phyloP scores from a whole-genome alignment of 2,329 filamentous ascomycete genomes.

The Trichoderma simmonsii region DNA sequence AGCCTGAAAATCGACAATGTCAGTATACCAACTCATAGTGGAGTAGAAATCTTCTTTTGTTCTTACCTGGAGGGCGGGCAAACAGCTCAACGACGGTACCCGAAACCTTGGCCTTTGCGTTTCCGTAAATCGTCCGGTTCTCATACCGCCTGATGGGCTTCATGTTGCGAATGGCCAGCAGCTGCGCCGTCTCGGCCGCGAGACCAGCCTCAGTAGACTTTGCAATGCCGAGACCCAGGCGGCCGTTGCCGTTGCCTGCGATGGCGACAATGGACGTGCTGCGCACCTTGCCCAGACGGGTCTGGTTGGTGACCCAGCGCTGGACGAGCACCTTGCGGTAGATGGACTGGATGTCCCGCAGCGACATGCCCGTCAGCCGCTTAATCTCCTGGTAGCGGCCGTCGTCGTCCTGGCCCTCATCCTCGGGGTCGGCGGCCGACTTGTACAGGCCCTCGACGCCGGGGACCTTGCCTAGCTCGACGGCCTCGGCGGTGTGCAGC shows the following conservation, averaged over 20 bases:
- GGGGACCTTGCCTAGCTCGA: constrained; percentile 50
- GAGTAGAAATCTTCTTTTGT: constrained; percentile 24
- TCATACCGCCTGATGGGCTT: constrained; percentile 89
- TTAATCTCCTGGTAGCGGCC: constrained; percentile 52
- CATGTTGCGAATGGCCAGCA: constrained; percentile 88
- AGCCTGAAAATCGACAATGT: constrained; percentile 57
- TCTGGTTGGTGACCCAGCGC: constrained; percentile 84
- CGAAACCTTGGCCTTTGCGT: constrained; percentile 78
- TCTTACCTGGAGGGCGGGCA: constrained; percentile 78
- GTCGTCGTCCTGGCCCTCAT: constrained; percentile 49
- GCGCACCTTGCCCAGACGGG: constrained; percentile 88
- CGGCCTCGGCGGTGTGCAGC: constrained; percentile 44
- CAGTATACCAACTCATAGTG: background rate
- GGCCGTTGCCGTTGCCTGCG: constrained; percentile 81
- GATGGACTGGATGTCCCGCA: constrained; percentile 53
- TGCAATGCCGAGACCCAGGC: constrained; percentile 84
- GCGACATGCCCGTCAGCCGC: constrained; percentile 52
- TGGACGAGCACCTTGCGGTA: constrained; percentile 69
- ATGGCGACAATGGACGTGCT: constrained; percentile 73
- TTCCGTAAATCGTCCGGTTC: constrained; percentile 84
- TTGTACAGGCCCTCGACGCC: constrained; percentile 53
- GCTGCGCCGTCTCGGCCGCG: constrained; percentile 68
- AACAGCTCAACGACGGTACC: constrained; percentile 82
- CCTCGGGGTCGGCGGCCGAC: constrained; percentile 46
- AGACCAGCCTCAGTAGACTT: constrained; percentile 74